Conservation (phyloP, 2,329 filamentous ascomycete genomes). For the Stenocarpella maydis region DNA sequence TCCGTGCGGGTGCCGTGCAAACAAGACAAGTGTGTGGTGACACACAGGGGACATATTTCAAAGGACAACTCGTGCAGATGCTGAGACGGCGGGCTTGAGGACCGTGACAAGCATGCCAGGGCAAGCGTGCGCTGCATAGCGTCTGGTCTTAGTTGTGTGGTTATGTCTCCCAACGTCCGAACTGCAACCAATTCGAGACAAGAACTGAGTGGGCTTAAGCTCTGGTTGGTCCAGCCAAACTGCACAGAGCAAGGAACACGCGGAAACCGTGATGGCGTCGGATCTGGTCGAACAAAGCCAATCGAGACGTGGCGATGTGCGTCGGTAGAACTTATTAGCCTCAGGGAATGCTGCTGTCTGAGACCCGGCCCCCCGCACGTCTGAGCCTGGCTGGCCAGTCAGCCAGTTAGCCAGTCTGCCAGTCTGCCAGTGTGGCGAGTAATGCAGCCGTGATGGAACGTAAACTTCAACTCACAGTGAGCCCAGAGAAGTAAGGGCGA, state of each 20-base stretch:
- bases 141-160: neutral
- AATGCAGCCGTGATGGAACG: neutral
- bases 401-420: too few relatives aligned
- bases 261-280: neutral
- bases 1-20: neutral
- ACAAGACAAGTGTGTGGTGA: neutral
- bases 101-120: too few relatives aligned
- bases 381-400: constrained; percentile 6
- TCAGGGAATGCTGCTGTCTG: constrained; percentile 6
- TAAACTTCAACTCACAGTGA: neutral
- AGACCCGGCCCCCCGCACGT: constrained; percentile 5
- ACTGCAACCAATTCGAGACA: constrained; percentile 7
- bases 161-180: neutral
- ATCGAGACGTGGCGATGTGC: constrained; percentile 10
- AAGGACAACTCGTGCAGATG: constrained; percentile 18
- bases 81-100: constrained; percentile 14
- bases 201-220: neutral
- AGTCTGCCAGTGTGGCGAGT: too few relatives aligned
- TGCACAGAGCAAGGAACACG: neutral
- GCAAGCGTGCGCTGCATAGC: neutral
- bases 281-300: constrained; percentile 17
- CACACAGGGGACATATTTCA: constrained; percentile 4
- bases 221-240: neutral
- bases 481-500: neutral
- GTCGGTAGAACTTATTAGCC: constrained; percentile 15